Conservation (phyloP, 495 filamentous ascomycete species). For the Penicillium samsonianum region DNA sequence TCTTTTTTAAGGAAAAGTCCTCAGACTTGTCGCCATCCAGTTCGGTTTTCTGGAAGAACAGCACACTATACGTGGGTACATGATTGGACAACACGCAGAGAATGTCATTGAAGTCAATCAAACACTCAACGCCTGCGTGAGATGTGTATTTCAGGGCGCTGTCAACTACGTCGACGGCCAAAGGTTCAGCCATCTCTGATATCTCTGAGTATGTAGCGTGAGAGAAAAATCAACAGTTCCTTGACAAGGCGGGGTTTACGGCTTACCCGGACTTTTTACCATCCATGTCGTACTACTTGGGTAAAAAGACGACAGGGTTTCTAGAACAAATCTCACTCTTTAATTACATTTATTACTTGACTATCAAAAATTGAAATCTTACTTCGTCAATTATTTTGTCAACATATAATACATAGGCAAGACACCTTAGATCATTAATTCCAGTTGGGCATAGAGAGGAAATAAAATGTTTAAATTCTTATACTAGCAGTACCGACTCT, state of each 20-base stretch:
- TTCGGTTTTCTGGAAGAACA: constrained; percentile 28
- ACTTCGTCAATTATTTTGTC: not conserved
- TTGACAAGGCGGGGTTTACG: constrained; percentile 1
- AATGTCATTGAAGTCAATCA: constrained; percentile 32
- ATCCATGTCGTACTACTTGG: not conserved
- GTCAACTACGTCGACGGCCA: constrained; percentile 13
- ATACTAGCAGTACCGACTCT: not conserved
- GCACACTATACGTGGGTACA: constrained; percentile 17
- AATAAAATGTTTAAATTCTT: not conserved
- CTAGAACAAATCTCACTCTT: not conserved
- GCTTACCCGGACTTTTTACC: constrained; percentile 1
- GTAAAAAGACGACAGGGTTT: too few relatives aligned
- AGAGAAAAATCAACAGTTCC: not conserved
- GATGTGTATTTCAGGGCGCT: constrained; percentile 21
- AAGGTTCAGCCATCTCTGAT: not conserved
- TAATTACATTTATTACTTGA: not conserved
- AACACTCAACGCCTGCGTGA: constrained; percentile 16
- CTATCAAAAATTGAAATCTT: not conserved
- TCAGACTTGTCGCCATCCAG: constrained; percentile 1
- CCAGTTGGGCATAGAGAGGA: too few relatives aligned
- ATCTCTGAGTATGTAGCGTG: constrained; percentile 1
- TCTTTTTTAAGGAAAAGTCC: constrained; percentile 16
- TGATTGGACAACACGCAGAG: constrained; percentile 27
- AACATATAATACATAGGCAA: not conserved
- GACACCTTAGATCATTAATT: too few relatives aligned